Conservation (phyloP, 441 rosid genomes). For the Pelargonium fulgidum region DNA sequence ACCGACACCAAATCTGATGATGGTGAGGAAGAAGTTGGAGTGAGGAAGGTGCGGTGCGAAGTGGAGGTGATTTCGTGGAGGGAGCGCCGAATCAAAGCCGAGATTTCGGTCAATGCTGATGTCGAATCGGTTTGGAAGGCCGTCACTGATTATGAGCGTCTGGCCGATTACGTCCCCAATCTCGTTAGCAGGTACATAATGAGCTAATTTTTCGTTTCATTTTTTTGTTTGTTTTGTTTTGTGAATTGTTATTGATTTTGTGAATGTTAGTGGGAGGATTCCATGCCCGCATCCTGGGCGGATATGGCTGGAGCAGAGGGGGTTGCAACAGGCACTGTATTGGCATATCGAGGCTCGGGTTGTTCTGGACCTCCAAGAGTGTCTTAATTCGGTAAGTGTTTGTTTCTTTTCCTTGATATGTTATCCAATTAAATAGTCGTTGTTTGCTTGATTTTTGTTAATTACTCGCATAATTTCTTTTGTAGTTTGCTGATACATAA, state of each 20-base stretch:
- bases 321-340: slow-evolving; percentile 81
- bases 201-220: background rate
- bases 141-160: slow-evolving; percentile 89
- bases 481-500: too few relatives aligned
- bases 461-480: too few relatives aligned
- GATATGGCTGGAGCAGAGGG: slow-evolving; percentile 96
- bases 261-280: slow-evolving; percentile 58
- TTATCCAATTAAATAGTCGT: background rate
- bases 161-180: slow-evolving; percentile 90
- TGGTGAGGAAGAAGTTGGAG: slow-evolving; percentile 33
- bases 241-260: background rate
- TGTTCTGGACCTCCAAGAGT: slow-evolving; percentile 83
- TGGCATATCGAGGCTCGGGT: slow-evolving; percentile 99
- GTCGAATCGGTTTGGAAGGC: slow-evolving; percentile 70
- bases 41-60: slow-evolving; percentile 51
- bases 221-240: background rate
- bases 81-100: slow-evolving; percentile 70
- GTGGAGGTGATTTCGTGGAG: slow-evolving; percentile 91
- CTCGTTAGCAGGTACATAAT: slow-evolving; percentile 61
- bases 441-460: background rate
- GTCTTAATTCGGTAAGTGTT: slow-evolving; percentile 47
- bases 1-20: slow-evolving; percentile 1
- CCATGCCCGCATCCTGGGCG: slow-evolving; percentile 93
- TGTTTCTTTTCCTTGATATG: background rate
- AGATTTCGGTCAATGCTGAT: slow-evolving; percentile 54